Percentiles rank a stretch among this genome's conserved stretches.
Conservation (phyloP, 352 stramenopile species). For the Discostella stelligera region DNA sequence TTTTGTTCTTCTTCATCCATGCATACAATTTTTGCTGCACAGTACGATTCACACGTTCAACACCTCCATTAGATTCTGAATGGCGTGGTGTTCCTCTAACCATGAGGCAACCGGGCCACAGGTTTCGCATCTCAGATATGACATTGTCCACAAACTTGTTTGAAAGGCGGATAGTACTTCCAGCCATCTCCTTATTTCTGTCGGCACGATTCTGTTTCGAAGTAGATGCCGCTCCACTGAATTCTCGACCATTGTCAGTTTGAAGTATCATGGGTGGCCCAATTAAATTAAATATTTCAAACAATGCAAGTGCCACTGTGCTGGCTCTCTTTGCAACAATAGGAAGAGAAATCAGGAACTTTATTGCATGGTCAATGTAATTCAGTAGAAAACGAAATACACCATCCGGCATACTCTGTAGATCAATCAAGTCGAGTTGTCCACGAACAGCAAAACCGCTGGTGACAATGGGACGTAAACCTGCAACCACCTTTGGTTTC, state of each 20-base stretch:
- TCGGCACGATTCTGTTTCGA: background rate
- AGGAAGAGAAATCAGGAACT: constrained; percentile 5
- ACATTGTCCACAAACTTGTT: background rate
- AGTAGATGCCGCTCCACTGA: background rate
- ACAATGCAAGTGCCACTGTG: constrained; percentile 9
- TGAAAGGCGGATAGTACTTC: background rate
- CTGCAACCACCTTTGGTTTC: constrained; percentile 11
- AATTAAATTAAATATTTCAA: constrained; percentile 15
- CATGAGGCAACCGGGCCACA: constrained; percentile 18
- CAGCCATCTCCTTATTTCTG: background rate
- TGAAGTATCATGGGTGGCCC: constrained; percentile 24
- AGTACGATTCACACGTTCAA: too few species aligned
- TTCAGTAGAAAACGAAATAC: constrained; percentile 23
- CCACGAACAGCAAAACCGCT: constrained; percentile 15
- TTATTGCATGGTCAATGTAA: constrained; percentile 28
- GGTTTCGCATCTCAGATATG: constrained; percentile 19
- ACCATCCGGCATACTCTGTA: constrained; percentile 31
- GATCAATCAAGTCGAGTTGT: constrained; percentile 26
- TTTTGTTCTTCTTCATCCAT: constrained; percentile 24
- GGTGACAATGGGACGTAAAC: constrained; percentile 19
- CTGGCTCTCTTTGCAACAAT: constrained; percentile 22
- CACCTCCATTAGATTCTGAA: constrained; percentile 18
- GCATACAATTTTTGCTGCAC: constrained; percentile 8
- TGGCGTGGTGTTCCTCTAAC: constrained; percentile 16
- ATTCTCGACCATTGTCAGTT: constrained; percentile 26